Conservation (phyloP, 2,329 filamentous ascomycete genomes). For the Verticillium nubilum region DNA sequence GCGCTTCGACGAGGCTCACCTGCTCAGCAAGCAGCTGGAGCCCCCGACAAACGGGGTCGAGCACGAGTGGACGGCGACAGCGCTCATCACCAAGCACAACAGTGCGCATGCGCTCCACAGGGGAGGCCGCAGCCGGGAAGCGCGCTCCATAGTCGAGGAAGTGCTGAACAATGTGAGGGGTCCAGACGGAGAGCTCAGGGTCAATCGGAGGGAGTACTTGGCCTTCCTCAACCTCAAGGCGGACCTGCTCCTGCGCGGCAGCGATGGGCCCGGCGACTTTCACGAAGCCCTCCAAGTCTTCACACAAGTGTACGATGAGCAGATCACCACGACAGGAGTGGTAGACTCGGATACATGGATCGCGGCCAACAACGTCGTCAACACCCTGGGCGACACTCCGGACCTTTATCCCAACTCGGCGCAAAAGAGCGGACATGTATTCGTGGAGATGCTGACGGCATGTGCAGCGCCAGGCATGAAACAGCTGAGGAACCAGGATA, state of each 20-base stretch:
- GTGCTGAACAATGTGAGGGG: not conserved
- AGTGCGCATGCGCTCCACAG: not conserved
- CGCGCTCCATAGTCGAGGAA: not conserved
- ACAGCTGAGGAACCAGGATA: not conserved
- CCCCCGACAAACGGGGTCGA: not conserved
- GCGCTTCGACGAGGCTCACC: not conserved
- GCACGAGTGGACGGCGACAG: not conserved
- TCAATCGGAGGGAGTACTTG: not conserved
- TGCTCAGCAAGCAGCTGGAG: not conserved
- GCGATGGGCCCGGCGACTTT: not conserved
- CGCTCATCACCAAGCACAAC: not conserved
- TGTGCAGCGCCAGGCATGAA: not conserved
- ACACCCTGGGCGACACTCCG: not conserved
- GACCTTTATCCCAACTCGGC: not conserved
- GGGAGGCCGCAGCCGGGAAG: not conserved
- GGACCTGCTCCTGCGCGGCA: not conserved
- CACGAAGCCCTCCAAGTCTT: not conserved
- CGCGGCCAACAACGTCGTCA: not conserved
- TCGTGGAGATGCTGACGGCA: not conserved
- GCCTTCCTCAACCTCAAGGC: not conserved
- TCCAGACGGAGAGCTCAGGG: not conserved
- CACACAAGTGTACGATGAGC: not conserved
- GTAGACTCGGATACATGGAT: not conserved
- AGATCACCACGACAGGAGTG: not conserved
- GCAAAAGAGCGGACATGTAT: not conserved